phyloP scores from a whole-genome alignment of 306 rosid species.

The Elaeagnus macrophylla region DNA sequence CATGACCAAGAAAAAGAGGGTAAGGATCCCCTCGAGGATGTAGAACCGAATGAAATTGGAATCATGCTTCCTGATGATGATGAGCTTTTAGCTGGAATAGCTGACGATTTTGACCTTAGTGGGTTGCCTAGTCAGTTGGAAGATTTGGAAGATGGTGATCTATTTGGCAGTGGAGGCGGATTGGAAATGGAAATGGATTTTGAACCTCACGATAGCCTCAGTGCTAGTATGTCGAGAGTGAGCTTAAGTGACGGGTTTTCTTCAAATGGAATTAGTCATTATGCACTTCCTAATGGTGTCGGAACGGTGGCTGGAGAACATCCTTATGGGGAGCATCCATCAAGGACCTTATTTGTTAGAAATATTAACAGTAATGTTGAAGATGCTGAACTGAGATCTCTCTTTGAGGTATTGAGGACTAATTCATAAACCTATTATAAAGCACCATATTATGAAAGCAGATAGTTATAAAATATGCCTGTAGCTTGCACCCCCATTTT shows the following conservation, averaged over 20 bases:
- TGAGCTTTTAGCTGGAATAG: slow-evolving; percentile 76
- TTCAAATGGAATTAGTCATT: slow-evolving; percentile 50
- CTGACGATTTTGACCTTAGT: slow-evolving; percentile 82
- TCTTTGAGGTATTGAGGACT: slow-evolving; percentile 44
- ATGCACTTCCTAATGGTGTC: slow-evolving; percentile 59
- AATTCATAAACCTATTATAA: too few species aligned
- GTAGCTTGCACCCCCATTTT: too few species aligned
- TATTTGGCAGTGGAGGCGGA: slow-evolving; percentile 85
- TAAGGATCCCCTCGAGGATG: slow-evolving; percentile 42
- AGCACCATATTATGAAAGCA: too few species aligned
- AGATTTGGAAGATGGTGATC: slow-evolving; percentile 77
- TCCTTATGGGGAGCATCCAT: slow-evolving; percentile 95
- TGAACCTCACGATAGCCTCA: slow-evolving; percentile 54
- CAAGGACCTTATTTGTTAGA: slow-evolving; percentile 86
- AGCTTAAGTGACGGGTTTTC: slow-evolving; percentile 44
- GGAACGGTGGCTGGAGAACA: slow-evolving; percentile 93
- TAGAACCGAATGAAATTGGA: slow-evolving; percentile 44
- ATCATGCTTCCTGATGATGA: slow-evolving; percentile 76
- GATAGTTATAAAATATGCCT: too few species aligned
- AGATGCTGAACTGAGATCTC: slow-evolving; percentile 55
- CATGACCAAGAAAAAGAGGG: slow-evolving; percentile 31
- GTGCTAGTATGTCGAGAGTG: slow-evolving; percentile 50
- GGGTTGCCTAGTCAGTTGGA: slow-evolving; percentile 78
- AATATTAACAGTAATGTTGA: slow-evolving; percentile 86
- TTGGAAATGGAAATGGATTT: slow-evolving; percentile 85